These are phyloP conservation scores for Lachancea cidri DNA, from an alignment of 805 yeast genomes.

Conservation along the genomic window DNA sequence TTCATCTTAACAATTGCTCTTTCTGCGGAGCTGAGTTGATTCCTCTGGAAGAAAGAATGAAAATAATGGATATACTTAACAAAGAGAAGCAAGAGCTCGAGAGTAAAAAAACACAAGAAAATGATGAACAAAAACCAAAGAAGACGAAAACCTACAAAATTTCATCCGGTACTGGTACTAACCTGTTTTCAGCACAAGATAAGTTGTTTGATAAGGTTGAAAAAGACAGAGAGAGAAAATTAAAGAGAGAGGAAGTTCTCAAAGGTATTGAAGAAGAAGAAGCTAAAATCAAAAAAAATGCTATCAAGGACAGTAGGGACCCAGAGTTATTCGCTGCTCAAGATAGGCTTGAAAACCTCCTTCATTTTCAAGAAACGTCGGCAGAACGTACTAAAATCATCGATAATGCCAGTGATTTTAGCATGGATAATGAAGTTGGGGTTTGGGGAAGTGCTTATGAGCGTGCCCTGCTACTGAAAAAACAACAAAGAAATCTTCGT, in stretches of 20 bases:
- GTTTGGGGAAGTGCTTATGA: slow-evolving; percentile 84
- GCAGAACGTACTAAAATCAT: slow-evolving; percentile 89
- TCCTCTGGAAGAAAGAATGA: slow-evolving; percentile 52
- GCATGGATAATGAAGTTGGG: slow-evolving; percentile 47
- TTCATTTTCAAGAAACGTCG: slow-evolving; percentile 79
- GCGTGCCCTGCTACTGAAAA: slow-evolving; percentile 78
- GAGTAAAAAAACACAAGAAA: slow-evolving; percentile 18
- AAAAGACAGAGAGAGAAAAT: slow-evolving; percentile 35
- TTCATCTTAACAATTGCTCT: slow-evolving; percentile 71
- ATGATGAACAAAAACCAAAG: slow-evolving; percentile 21
- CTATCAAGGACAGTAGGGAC: slow-evolving; percentile 42
- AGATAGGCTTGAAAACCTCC: slow-evolving; percentile 61
- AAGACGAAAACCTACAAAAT: slow-evolving; percentile 44
- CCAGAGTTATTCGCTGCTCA: slow-evolving; percentile 66
- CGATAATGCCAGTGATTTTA: slow-evolving; percentile 82
- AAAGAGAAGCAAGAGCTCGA: slow-evolving; percentile 47
- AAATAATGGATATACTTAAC: slow-evolving; percentile 48
- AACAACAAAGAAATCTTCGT: slow-evolving; percentile 72
- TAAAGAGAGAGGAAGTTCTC: slow-evolving; percentile 31
- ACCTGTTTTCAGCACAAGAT: slow-evolving; percentile 65
- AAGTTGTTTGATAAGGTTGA: slow-evolving; percentile 57
- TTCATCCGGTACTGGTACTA: slow-evolving; percentile 57
- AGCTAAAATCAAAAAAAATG: slow-evolving; percentile 34
- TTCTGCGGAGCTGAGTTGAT: slow-evolving; percentile 70
- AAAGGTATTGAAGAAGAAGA: slow-evolving; percentile 23